phyloP scores from a whole-genome alignment of 2,329 filamentous ascomycete genomes.

The Claviceps humidiphila region DNA sequence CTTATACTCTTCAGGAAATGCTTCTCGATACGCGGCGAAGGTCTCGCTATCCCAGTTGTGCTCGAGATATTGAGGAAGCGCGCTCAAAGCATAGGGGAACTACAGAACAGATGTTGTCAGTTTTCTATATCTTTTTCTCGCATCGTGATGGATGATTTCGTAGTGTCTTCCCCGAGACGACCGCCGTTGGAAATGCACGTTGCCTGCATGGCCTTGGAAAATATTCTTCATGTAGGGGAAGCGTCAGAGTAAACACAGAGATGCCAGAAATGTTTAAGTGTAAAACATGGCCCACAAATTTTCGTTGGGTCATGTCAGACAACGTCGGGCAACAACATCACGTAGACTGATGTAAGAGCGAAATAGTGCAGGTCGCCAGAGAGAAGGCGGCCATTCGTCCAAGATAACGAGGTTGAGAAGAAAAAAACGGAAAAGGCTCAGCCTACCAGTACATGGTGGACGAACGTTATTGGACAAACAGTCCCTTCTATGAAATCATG shows the following conservation, averaged over 20 bases:
- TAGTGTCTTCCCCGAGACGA: neutral
- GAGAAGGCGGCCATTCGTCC: neutral
- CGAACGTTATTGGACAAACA: conserved; percentile 71
- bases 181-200: neutral
- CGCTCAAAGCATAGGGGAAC: conserved; percentile 66
- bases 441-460: conserved; percentile 71
- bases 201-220: neutral
- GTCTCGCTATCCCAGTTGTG: conserved; percentile 51
- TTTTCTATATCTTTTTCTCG: neutral
- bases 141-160: neutral
- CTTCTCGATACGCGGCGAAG: conserved; percentile 55
- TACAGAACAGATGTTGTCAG: conserved; percentile 18
- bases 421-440: conserved; percentile 1
- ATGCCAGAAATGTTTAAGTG: neutral
- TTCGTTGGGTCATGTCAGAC: neutral
- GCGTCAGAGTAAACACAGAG: neutral
- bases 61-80: conserved; percentile 49
- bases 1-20: conserved; percentile 55
- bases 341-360: neutral
- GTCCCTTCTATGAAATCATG: conserved; percentile 50
- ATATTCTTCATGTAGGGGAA: neutral
- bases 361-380: neutral
- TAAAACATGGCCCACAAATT: neutral
- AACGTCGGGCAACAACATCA: neutral
- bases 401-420: too few relatives aligned